A percentile compares a stretch with the other conserved stretches of the same genome.
These are phyloP conservation scores for Artemisia tridentata DNA, from an alignment of 129 eudicot genomes.

Conservation along the genomic window DNA sequence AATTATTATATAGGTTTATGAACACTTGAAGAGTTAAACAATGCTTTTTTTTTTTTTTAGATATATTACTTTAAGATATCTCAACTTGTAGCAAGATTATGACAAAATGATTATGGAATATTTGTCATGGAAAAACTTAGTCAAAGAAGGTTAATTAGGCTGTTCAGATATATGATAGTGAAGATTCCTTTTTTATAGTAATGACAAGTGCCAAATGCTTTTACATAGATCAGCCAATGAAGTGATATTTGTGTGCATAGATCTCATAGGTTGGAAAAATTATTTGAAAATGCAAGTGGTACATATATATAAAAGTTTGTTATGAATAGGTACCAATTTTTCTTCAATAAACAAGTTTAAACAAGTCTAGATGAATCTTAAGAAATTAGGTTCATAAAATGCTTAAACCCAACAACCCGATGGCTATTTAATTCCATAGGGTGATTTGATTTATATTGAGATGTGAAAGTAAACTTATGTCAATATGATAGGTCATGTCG, in stretches of 20 bases:
- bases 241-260: conserved; percentile 12
- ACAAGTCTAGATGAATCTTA: conserved; percentile 16
- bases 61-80: conserved; percentile 11
- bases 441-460: too few species aligned
- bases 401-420: conserved; percentile 9
- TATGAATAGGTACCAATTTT: too few species aligned
- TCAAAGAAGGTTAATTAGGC: conserved; percentile 29
- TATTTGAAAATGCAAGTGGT: conserved; percentile 5
- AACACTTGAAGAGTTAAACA: conserved; percentile 1
- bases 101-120: conserved; percentile 16
- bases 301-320: background rate
- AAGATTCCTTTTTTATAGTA: conserved; percentile 35
- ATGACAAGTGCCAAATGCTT: conserved; percentile 30
- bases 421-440: background rate
- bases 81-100: conserved; percentile 19
- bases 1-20: conserved; percentile 2
- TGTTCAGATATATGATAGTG: background rate
- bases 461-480: too few species aligned
- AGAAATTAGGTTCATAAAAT: background rate
- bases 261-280: background rate
- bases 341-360: too few species aligned
- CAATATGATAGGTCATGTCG: too few species aligned
- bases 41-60: background rate
- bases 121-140: conserved; percentile 22
- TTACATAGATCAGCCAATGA: conserved; percentile 23